phyloP scores from a whole-genome alignment of 2,329 filamentous ascomycete genomes.

The Scopulariopsis brevicaulis region DNA sequence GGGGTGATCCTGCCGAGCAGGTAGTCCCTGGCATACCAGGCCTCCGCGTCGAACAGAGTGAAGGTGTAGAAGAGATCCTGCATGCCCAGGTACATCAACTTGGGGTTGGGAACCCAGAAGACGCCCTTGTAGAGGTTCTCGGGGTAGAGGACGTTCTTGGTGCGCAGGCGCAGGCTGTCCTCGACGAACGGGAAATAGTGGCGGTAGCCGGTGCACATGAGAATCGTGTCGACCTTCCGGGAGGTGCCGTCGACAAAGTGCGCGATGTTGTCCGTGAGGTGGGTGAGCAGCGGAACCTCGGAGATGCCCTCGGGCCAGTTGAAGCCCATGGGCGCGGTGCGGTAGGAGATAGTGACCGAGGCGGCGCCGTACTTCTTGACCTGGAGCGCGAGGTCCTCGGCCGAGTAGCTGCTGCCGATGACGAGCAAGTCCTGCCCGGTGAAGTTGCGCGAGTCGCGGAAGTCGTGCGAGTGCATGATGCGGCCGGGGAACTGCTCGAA shows the following conservation, averaged over 20 bases:
- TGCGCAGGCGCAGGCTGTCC: conserved; percentile 48
- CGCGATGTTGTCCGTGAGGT: neutral
- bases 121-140: conserved; percentile 57
- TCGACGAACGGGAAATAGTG: conserved; percentile 54
- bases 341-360: conserved; percentile 29
- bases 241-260: conserved; percentile 7
- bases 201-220: conserved; percentile 61
- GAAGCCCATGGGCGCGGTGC: conserved; percentile 15
- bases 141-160: neutral
- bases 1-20: conserved; percentile 48
- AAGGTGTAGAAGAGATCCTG: conserved; percentile 58
- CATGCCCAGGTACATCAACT: conserved; percentile 52
- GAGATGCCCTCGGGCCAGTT: neutral
- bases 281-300: neutral
- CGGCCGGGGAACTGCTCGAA: conserved; percentile 40
- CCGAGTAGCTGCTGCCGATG: conserved; percentile 28
- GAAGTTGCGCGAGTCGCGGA: conserved; percentile 50
- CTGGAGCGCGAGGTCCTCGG: conserved; percentile 45
- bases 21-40: conserved; percentile 45
- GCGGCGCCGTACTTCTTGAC: conserved; percentile 38
- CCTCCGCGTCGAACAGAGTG: conserved; percentile 59
- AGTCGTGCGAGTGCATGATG: conserved; percentile 61
- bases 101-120: conserved; percentile 58
- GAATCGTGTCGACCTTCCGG: conserved; percentile 46
- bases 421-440: conserved; percentile 24